A percentile compares a stretch with the other conserved stretches of the same genome.
These are phyloP conservation scores for Phalaenopsis equestris DNA, from an alignment of 106 monocot species.

Conservation along the genomic window DNA sequence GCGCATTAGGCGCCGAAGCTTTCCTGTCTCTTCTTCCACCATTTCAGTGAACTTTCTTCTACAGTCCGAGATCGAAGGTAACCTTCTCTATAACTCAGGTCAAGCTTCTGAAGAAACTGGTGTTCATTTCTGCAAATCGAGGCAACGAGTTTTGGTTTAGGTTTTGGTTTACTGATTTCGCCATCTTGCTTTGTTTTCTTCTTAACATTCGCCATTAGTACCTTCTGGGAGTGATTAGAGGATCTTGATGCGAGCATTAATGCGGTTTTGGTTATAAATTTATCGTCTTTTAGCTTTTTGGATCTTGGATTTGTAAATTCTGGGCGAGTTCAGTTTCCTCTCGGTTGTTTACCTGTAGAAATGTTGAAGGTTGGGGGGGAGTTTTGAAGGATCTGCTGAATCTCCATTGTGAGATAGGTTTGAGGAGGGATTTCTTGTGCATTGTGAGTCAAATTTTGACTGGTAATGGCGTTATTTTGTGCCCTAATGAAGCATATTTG, in stretches of 20 bases:
- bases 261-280: neutral
- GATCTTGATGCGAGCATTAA: neutral
- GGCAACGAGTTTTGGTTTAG: neutral
- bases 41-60: neutral
- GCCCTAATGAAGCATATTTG: neutral
- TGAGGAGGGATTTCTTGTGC: no score
- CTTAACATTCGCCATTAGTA: neutral
- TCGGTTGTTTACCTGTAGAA: neutral
- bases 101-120: neutral
- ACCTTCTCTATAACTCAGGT: neutral
- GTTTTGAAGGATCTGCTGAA: neutral
- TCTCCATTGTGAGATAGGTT: neutral
- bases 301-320: neutral
- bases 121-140: neutral
- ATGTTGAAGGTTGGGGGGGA: neutral
- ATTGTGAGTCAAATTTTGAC: no score
- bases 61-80: neutral
- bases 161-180: neutral
- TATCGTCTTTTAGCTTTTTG: neutral
- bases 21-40: neutral
- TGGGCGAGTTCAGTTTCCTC: neutral
- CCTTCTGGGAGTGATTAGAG: neutral
- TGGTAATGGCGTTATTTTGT: neutral
- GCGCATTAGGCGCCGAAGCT: neutral
- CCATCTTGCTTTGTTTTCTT: neutral